Percentiles rank a stretch among this genome's conserved stretches.
phyloP scores from a whole-genome alignment of 371 early-diverging fungal species.

The Mortierella sp. region DNA sequence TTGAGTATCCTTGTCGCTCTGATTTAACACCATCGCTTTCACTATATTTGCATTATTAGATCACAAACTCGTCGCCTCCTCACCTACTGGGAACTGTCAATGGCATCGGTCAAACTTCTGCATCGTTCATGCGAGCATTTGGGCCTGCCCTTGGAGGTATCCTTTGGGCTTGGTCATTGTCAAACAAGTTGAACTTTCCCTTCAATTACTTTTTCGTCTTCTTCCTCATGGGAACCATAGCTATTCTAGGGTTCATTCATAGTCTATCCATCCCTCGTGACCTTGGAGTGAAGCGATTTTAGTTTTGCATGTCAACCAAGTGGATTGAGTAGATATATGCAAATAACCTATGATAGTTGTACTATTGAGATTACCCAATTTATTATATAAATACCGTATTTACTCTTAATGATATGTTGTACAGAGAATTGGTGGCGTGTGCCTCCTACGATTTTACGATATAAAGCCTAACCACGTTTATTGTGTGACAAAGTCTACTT shows the following conservation, averaged over 20 bases:
- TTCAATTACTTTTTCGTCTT: constrained; percentile 75
- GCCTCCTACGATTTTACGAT: no score
- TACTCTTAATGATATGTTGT: no score
- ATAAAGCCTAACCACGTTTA: no score
- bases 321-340: background rate
- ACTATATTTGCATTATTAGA: constrained; percentile 27
- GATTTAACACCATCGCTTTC: background rate
- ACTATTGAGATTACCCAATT: no score
- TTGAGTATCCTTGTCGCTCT: background rate
- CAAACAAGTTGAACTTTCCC: constrained; percentile 67
- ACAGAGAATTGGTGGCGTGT: no score
- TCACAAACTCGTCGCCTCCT: constrained; percentile 70
- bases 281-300: constrained; percentile 7
- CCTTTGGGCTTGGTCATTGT: constrained; percentile 74
- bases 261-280: constrained; percentile 58
- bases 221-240: constrained; percentile 60
- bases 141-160: constrained; percentile 79
- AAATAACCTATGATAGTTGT: no score
- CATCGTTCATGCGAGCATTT: constrained; percentile 72
- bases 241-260: constrained; percentile 58
- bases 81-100: constrained; percentile 77
- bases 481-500: no score
- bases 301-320: background rate
- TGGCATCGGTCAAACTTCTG: constrained; percentile 73
- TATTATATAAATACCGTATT: no score